Base-by-base conservation (phyloP, 345 rosid genomes). In the Citrus maxima region DNA sequence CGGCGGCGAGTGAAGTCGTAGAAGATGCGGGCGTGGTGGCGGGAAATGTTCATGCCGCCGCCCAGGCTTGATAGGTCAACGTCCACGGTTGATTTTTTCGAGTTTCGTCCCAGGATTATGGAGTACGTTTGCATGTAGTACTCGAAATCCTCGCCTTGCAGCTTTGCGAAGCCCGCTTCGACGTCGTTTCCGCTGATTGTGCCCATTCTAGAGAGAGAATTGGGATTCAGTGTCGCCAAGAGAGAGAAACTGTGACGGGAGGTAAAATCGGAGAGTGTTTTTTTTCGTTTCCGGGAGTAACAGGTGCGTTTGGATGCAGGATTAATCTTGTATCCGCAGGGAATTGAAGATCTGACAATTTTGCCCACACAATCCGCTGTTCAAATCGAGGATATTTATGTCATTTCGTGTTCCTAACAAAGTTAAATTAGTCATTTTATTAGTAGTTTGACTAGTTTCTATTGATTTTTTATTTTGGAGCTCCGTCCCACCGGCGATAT, bases 71-170 rank as follows among this genome's bases (percentile, higher is more conserved):
- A 86, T 22, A 95, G 93, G 82, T 95, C 99, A 72, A 95, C 99
- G 78, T 95, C 98, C 74, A 95, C 97, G 64, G 90, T 91, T 32
- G 99, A 93, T 82, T 95, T 95, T 88, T 95, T 93, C 37, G 99
- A 95, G 80, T 92, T 95, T 58, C 99, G 97, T 74, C 98, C 99
- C 5, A 95, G 90, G 67, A 95, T 86, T 51, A 95, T 93, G 65
- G 99, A 95, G 87, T 95, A 95, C 18, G 99, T 93, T 78, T 95
- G 99, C 99, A 95, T 95, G 74, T 92, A 93, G 79, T 95, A 95
- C 84, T 95, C 99, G 86, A 93, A 95, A 84, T 95, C 98, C 82
- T 93, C 99, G 3, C 98, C 99, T 76, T 93, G 99, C 1, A 95
- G 90, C 91, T 95, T 95, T 34, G 99, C 98, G 73, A 95, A 95